phyloP scores from a whole-genome alignment of 2,329 filamentous ascomycete species.

The Cladosporium sp. region DNA sequence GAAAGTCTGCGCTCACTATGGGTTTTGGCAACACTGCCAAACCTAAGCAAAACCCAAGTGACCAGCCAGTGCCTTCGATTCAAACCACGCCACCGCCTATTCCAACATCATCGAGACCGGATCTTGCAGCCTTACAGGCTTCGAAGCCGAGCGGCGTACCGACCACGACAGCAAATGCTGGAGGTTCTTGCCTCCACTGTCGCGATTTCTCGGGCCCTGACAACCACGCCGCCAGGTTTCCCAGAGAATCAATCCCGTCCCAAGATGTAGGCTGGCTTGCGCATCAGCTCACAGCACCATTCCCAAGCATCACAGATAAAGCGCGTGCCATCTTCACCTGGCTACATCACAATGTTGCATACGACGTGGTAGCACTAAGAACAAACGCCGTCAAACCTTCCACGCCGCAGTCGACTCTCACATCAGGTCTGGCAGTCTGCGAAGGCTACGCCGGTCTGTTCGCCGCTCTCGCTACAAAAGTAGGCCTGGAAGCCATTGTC shows the following conservation, averaged over 20 bases:
- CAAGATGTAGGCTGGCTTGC: constrained; percentile 68
- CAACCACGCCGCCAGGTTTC: constrained; percentile 70
- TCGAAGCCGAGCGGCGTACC: constrained; percentile 42
- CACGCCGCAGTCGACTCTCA: constrained; percentile 68
- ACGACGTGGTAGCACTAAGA: constrained; percentile 79
- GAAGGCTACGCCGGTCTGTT: constrained; percentile 86
- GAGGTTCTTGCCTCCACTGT: constrained; percentile 68
- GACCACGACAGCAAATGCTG: constrained; percentile 11
- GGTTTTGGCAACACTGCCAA: constrained; percentile 23
- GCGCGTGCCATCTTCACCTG: constrained; percentile 90
- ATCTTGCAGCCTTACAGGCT: constrained; percentile 53
- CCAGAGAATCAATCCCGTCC: constrained; percentile 67
- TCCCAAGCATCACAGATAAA: constrained; percentile 86
- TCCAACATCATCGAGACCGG: constrained; percentile 53
- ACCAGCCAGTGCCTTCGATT: constrained; percentile 4
- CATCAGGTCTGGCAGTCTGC: constrained; percentile 79
- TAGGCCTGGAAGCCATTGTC: constrained; percentile 73
- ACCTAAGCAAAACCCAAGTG: constrained; percentile 13
- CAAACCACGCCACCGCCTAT: constrained; percentile 45
- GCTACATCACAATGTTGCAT: constrained; percentile 89
- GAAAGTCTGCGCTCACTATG: constrained; percentile 25
- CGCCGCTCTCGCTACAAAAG: constrained; percentile 69
- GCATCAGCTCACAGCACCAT: constrained; percentile 70
- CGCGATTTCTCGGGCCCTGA: constrained; percentile 85
- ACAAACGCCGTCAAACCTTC: constrained; percentile 61